Base-by-base conservation (phyloP, 345 rosid genomes). In the Eucalyptus rudis region DNA sequence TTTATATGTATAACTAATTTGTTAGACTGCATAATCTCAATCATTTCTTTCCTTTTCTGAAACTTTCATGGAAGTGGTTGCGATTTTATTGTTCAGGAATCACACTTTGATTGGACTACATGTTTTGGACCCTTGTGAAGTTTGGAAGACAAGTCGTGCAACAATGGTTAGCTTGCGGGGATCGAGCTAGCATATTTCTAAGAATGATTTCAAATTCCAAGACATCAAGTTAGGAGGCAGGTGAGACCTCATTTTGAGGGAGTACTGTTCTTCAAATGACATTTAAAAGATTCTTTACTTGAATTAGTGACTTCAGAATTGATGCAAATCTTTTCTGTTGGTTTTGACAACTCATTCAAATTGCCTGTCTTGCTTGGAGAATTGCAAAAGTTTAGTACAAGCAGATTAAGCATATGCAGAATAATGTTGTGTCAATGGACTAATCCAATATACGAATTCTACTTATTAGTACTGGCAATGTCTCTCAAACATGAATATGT, bases 161-260 rank as follows among this genome's bases (percentile, higher is more conserved):
- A 47, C n/a, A n/a, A n/a, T n/a, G n/a, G 16, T 62, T 62, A 58
- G n/a, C 66, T 4, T 58, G 66, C n/a, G 25, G 2, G 66, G 66
- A 22, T 27, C 2, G 2, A 58, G 13, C n/a, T 25, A 25, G 66
- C 66, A 58, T 25, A 58, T 17, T 10, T 62, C 27, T 43, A 80
- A n/a, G 19, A 64, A 66, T n/a, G 33, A 10, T 24, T 33, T 33
- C 36, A 56, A 54, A 15, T 80, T 10, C 11, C 88, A 58, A 27
- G 87, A 86, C 43, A 86, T 62, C 85, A 79, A 29, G 87, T 86
- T 45, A 24, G 51, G 50, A 45, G 47, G 47, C 4, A 88, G 81
- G 87, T 88, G 81, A 83, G 89, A 95, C 98, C 97, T 93, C 86
- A 87, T 92, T 91, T 92, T 93, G 83, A 89, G 90, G 47, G 90